Percentiles rank a stretch among this genome's conserved stretches.
Conservation (phyloP, 208 protist genomes). For the Vickermania ingenoplastis region DNA sequence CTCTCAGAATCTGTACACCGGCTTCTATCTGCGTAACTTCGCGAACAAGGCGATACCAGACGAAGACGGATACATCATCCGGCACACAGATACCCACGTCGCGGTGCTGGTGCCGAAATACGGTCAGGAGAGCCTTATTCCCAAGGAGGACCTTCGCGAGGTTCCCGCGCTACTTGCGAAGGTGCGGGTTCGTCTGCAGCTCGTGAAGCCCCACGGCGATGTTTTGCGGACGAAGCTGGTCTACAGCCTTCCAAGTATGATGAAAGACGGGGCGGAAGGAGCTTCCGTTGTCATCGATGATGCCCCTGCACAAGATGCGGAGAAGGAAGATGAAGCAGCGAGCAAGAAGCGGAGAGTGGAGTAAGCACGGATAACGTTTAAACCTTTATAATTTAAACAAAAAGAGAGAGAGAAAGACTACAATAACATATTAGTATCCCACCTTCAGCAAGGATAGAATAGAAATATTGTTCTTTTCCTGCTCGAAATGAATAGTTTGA, state of each 20-base stretch:
- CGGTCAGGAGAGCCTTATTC: conserved; percentile 79
- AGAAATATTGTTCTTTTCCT: no score
- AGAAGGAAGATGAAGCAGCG: background rate
- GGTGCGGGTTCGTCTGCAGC: conserved; percentile 62
- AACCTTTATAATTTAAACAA: conserved; percentile 5
- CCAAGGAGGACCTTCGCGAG: conserved; percentile 43
- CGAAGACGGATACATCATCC: conserved; percentile 83
- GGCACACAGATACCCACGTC: conserved; percentile 68
- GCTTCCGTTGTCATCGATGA: conserved; percentile 30
- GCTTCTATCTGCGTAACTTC: conserved; percentile 83
- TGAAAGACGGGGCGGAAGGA: conserved; percentile 38
- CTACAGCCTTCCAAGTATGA: conserved; percentile 58
- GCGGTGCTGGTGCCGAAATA: conserved; percentile 86
- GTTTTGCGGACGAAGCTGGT: conserved; percentile 66
- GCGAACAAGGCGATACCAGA: conserved; percentile 51
- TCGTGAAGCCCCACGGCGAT: conserved; percentile 52
- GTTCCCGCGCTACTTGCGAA: conserved; percentile 74
- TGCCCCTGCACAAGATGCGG: conserved; percentile 16
- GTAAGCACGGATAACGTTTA: conserved; percentile 5
- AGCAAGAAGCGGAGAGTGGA: background rate
- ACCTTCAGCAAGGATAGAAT: no score
- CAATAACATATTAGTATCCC: background rate
- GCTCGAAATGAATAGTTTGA: no score
- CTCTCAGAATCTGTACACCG: conserved; percentile 88
- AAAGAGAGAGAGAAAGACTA: background rate